Conservation (phyloP, 345 rosid species). For the Acer saccharum region DNA sequence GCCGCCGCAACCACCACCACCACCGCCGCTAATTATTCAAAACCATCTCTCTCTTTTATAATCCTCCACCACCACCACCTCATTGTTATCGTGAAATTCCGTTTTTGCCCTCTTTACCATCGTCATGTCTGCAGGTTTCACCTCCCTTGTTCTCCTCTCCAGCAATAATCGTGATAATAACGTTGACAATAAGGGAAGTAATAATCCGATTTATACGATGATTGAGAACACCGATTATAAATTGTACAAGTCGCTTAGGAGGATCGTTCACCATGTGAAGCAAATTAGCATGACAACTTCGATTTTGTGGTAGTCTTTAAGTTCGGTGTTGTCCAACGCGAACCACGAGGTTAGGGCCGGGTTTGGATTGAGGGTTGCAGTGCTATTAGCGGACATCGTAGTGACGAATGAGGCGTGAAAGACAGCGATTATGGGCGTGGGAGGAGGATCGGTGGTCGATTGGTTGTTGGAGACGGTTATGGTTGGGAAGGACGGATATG, state of each 20-base stretch:
- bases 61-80: conserved; percentile 15
- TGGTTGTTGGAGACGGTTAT: conserved; percentile 92
- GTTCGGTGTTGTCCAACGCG: conserved; percentile 87
- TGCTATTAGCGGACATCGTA: conserved; percentile 84
- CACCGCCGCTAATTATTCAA: conserved; percentile 19
- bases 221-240: conserved; percentile 48
- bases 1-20: conserved; percentile 33
- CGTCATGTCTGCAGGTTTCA: conserved; percentile 48
- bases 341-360: conserved; percentile 92
- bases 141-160: conserved; percentile 43
- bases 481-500: conserved; percentile 48
- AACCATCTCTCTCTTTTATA: conserved; percentile 21
- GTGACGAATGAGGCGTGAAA: conserved; percentile 78
- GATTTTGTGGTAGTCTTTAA: conserved; percentile 85
- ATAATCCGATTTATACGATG: conserved; percentile 40
- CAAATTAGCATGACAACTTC: conserved; percentile 82
- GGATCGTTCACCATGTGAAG: conserved; percentile 58
- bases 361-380: conserved; percentile 86
- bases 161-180: conserved; percentile 11
- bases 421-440: conserved; percentile 82
- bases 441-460: conserved; percentile 88
- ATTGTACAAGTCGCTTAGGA: conserved; percentile 59
- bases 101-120: conserved; percentile 60
- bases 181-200: neutral
- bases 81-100: conserved; percentile 43